Base-by-base conservation (phyloP, 257 asterid species). In the Pogostemon cablin region DNA sequence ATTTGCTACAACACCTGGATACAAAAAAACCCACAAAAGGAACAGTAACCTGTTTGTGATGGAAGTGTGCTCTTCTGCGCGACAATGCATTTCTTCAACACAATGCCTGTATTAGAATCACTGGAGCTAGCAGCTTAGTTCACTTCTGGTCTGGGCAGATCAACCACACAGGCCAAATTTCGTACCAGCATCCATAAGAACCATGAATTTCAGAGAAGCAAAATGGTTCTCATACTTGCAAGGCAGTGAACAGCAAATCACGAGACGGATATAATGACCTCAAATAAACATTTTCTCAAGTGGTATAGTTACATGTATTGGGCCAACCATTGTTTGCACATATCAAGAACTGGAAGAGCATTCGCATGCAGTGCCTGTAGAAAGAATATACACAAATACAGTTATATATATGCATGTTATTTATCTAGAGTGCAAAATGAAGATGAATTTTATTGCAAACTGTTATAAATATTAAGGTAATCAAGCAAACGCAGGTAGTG, bases 321-420 rank as follows among this genome's bases (percentile, higher is more conserved):
- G 48, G 96, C 88, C 82, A 93, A 74, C 98, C 98, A 93, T 73
- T 93, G 98, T 75, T 90, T 90, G 87, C 98, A 90, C 98, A 93
- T 88, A 73, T 93, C 98, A 67, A 93, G 96, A 83, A 93, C 98
- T 50, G 97, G 96, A 74, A 90, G 93, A 66, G 98, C 96, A 78
- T 88, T 93, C 70, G 98, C 96, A 86, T 93, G 98, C 70, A 93
- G 77, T 54, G 98, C 98, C 96, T 87, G 90, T 86, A 75, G 43
- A 77, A 68, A 69, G 63, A 64, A 62, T 42, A 54, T 9, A 69
- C 52, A 71, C 7, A 65, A 52, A 55, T 35, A 59, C 5, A 3
- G 62, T 69, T 9, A 72, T 35, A 25, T 25, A 25, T 3, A 47
- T 56, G 25, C 44, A 17, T 3, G 10, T 49, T 0, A 3, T 38